Conservation (phyloP, 352 stramenopile genomes). For the Pythium diclinum region DNA sequence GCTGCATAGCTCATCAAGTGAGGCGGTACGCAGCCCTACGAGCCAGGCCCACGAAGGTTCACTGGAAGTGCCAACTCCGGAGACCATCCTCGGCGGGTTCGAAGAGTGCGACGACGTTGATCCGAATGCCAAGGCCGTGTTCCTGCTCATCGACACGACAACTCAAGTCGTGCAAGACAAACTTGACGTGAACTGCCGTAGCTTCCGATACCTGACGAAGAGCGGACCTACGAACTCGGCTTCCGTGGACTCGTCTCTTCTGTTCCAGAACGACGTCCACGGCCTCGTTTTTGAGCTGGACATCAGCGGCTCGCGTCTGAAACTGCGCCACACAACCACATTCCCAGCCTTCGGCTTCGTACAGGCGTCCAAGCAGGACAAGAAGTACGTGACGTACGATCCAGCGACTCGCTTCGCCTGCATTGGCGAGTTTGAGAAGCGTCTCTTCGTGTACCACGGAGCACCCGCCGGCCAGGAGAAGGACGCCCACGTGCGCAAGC, state of each 20-base stretch:
- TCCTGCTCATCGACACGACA: slow-evolving; percentile 48
- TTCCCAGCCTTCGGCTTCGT: slow-evolving; percentile 82
- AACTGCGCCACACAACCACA: slow-evolving; percentile 46
- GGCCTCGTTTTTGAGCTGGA: slow-evolving; percentile 59
- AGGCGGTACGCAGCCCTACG: slow-evolving; percentile 30
- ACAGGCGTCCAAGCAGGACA: slow-evolving; percentile 85
- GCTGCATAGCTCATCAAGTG: slow-evolving; percentile 37
- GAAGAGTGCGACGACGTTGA: slow-evolving; percentile 82
- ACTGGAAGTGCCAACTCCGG: slow-evolving; percentile 64
- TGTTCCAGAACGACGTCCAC: slow-evolving; percentile 85
- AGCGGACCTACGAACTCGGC: neutral
- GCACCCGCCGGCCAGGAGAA: slow-evolving; percentile 29
- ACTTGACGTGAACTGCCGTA: slow-evolving; percentile 62
- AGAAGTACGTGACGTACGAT: slow-evolving; percentile 78
- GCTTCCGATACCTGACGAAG: slow-evolving; percentile 60
- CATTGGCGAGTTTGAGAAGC: slow-evolving; percentile 77
- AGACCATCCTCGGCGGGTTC: slow-evolving; percentile 74
- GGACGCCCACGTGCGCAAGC: slow-evolving; percentile 47
- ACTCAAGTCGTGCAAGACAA: slow-evolving; percentile 39
- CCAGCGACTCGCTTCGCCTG: slow-evolving; percentile 48
- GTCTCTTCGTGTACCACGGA: slow-evolving; percentile 71
- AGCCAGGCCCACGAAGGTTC: slow-evolving; percentile 18
- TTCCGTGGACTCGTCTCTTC: slow-evolving; percentile 31
- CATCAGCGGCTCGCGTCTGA: slow-evolving; percentile 23
- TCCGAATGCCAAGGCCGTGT: slow-evolving; percentile 56